Evolutionary conservation across 1,284 basidiomycete species (phyloP).

Genomic region (Fomitiporia mediterranea): DNA sequence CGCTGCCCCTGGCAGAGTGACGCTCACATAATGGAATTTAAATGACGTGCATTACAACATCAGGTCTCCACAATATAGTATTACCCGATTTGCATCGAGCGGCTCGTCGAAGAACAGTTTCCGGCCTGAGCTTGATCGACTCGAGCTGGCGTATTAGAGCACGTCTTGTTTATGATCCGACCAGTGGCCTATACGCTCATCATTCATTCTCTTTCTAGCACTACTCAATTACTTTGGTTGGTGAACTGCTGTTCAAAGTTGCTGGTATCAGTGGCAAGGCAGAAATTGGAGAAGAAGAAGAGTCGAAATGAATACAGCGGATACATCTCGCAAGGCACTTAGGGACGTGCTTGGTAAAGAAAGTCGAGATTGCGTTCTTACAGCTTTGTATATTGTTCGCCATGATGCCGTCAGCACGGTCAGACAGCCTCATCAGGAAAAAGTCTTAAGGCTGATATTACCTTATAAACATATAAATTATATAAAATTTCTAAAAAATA

Average conservation of each 20-base stretch:
- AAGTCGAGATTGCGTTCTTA: constrained; percentile 85
- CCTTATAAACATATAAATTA: too few relatives aligned
- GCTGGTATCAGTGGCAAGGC: constrained; percentile 94
- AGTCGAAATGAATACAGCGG: constrained; percentile 62
- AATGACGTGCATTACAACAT: too few relatives aligned
- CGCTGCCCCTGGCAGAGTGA: too few relatives aligned
- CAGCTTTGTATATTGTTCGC: constrained; percentile 88
- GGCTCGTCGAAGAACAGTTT: constrained; percentile 93
- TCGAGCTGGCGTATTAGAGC: constrained; percentile 92
- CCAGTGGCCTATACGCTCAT: neutral
- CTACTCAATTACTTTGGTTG: constrained; percentile 93
- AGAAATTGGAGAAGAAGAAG: constrained; percentile 75
- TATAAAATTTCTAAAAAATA: too few relatives aligned
- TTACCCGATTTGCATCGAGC: constrained; percentile 92
- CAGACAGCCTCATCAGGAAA: constrained; percentile 82
- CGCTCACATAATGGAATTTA: too few relatives aligned
- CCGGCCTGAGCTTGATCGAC: constrained; percentile 98
- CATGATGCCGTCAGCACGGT: constrained; percentile 92
- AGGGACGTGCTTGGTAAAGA: constrained; percentile 87
- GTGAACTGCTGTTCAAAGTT: constrained; percentile 95
- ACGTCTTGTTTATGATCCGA: constrained; percentile 28
- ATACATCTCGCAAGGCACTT: constrained; percentile 81
- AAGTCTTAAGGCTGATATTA: too few relatives aligned
- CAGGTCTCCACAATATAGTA: too few relatives aligned
- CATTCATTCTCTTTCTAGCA: constrained; percentile 51